phyloP scores from a whole-genome alignment of 1,284 basidiomycete genomes.

The Baeospora myosura region DNA sequence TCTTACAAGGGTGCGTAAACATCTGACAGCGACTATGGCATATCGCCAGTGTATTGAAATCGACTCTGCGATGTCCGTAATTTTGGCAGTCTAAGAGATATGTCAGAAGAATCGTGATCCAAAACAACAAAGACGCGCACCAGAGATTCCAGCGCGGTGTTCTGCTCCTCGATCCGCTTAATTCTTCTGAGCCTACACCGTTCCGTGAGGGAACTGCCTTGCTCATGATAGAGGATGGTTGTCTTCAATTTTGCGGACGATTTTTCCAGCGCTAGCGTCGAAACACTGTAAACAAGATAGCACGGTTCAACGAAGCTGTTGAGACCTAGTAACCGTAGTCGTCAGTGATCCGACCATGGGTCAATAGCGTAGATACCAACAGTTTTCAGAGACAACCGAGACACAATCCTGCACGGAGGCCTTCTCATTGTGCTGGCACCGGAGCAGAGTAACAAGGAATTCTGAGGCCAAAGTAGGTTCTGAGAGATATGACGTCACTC shows the following conservation, averaged over 20 bases:
- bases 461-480: slow-evolving; percentile 45
- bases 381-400: slow-evolving; percentile 53
- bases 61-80: slow-evolving; percentile 51
- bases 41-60: slow-evolving; percentile 79
- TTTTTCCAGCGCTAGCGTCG: slow-evolving; percentile 33
- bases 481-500: slow-evolving; percentile 12
- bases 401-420: slow-evolving; percentile 66
- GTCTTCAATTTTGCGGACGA: slow-evolving; percentile 31
- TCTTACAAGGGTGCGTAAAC: slow-evolving; percentile 68
- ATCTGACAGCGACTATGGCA: slow-evolving; percentile 49
- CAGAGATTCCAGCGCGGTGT: slow-evolving; percentile 37
- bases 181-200: slow-evolving; percentile 40
- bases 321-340: slow-evolving; percentile 35
- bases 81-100: slow-evolving; percentile 27
- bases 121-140: too few species aligned
- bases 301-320: slow-evolving; percentile 54
- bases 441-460: slow-evolving; percentile 46
- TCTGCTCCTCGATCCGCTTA: slow-evolving; percentile 32
- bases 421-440: slow-evolving; percentile 66
- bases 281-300: slow-evolving; percentile 45
- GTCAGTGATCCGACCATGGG: slow-evolving; percentile 4
- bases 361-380: slow-evolving; percentile 23
- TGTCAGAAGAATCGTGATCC: not conserved
- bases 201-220: slow-evolving; percentile 32
- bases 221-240: slow-evolving; percentile 24